phyloP scores from a whole-genome alignment of 495 filamentous ascomycete species.

The Hypoxylon cercidicola region DNA sequence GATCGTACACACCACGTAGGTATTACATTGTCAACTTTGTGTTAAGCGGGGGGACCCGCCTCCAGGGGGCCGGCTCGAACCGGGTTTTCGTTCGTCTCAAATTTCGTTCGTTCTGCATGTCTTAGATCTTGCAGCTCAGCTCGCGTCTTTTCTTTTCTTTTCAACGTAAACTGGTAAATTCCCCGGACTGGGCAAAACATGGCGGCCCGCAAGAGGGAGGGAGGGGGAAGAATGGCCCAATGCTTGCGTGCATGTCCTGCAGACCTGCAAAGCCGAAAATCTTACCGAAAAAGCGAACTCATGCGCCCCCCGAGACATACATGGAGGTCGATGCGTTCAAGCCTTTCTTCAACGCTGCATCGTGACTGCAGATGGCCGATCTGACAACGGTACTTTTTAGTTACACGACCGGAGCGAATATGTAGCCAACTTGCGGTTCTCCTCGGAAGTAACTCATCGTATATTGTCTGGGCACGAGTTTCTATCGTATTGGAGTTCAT shows the following conservation, averaged over 20 bases:
- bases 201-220: slow-evolving; percentile 5
- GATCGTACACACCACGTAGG: too few relatives aligned
- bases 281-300: too few relatives aligned
- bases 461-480: neutral
- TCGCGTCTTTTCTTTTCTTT: slow-evolving; percentile 11
- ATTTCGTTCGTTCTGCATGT: slow-evolving; percentile 36
- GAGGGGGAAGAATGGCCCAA: slow-evolving; percentile 8
- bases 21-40: too few relatives aligned
- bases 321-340: neutral
- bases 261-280: slow-evolving; percentile 11
- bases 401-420: too few relatives aligned
- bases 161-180: too few relatives aligned
- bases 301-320: slow-evolving; percentile 34
- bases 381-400: too few relatives aligned
- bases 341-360: too few relatives aligned
- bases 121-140: slow-evolving; percentile 44
- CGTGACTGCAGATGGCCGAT: too few relatives aligned
- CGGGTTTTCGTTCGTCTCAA: slow-evolving; percentile 27
- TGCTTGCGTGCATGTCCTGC: too few relatives aligned
- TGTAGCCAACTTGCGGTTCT: too few relatives aligned
- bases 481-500: neutral
- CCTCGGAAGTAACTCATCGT: too few relatives aligned
- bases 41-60: slow-evolving; percentile 24
- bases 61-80: slow-evolving; percentile 37
- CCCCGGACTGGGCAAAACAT: slow-evolving; percentile 27